Base-by-base conservation (phyloP, 495 filamentous ascomycete genomes). In the Pseudomonodictys pantanalensis region DNA sequence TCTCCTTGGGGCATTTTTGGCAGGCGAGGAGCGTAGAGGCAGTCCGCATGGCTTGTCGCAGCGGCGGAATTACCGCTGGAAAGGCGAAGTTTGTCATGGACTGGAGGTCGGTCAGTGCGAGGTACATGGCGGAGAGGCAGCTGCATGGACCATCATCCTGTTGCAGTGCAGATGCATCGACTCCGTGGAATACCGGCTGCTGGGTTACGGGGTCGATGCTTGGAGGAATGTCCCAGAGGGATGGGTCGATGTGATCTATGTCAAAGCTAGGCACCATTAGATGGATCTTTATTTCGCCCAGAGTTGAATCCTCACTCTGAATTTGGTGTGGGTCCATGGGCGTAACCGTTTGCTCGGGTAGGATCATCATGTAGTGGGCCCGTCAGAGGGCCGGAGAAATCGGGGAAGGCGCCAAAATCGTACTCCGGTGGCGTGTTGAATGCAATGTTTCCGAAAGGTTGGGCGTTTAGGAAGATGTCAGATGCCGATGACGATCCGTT, bases 101-200 rank as follows among this genome's bases (percentile, higher is more conserved):
- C 48, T 66, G 68, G 6, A 72, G 58, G 26, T 58, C 68, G 11
- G 60, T 58, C 17, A 72, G 53, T 26, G 69, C 67, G 15, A 74
- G 66, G 60, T 71, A 75, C 55, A 73, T 63, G 38, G 52, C 67
- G 7, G 67, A 67, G 15, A 75, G 67, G 52, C 73, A 75, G 29
- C 67, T 62, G 58, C 73, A 75, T 2, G 54, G 39, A 3, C 12
- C 41, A 45, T 47, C 28, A 5, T 22, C 25, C 8, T 52, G 52
- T n/a, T 18, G 8, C 17, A 7, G 8, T 23, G 51, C 43, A n/a
- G 29, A 15, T 38, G n/a, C n/a, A n/a, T n/a, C n/a, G n/a, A n/a
- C n/a, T n/a, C n/a, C n/a, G n/a, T n/a, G n/a, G n/a, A n/a, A n/a
- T n/a, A n/a, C n/a, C n/a, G n/a, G n/a, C n/a, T n/a, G n/a, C n/a